Percentiles rank a stretch among this genome's conserved stretches.
Evolutionary conservation across 1,284 basidiomycete genomes (phyloP).

Genomic region (Microstroma glucosiphilum): DNA sequence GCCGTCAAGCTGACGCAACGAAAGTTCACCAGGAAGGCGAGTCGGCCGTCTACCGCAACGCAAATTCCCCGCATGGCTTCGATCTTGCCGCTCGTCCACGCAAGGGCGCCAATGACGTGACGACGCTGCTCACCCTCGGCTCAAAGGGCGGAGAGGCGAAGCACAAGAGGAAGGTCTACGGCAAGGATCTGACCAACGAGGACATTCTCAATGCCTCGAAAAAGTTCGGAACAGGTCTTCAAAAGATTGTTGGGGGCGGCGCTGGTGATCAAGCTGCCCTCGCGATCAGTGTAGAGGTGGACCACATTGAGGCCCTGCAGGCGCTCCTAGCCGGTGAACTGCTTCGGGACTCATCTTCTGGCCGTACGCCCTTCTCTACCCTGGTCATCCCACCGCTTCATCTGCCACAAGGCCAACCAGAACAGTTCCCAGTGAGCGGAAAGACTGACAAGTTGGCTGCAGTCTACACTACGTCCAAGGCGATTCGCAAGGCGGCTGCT

Average conservation of each 20-base stretch:
- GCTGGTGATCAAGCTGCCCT: slow-evolving; percentile 9
- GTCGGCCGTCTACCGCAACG: slow-evolving; percentile 46
- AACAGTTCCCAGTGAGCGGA: slow-evolving; percentile 14
- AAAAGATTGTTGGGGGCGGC: neutral
- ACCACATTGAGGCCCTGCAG: slow-evolving; percentile 23
- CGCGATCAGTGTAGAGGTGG: slow-evolving; percentile 22
- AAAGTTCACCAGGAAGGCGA: slow-evolving; percentile 31
- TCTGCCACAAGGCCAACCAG: slow-evolving; percentile 8
- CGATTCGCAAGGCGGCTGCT: slow-evolving; percentile 18
- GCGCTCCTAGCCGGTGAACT: slow-evolving; percentile 22
- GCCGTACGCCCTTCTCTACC: slow-evolving; percentile 16
- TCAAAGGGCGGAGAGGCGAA: slow-evolving; percentile 19
- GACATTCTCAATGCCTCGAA: slow-evolving; percentile 27
- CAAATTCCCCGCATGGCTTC: slow-evolving; percentile 45
- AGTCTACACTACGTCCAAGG: slow-evolving; percentile 26
- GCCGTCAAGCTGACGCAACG: slow-evolving; percentile 44
- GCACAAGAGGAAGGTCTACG: slow-evolving; percentile 23
- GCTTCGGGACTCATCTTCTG: slow-evolving; percentile 12
- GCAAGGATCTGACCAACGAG: slow-evolving; percentile 18
- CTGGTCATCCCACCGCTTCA: slow-evolving; percentile 22
- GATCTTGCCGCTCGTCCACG: slow-evolving; percentile 39
- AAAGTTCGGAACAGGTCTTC: slow-evolving; percentile 29
- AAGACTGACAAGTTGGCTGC: slow-evolving; percentile 8
- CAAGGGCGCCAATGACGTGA: slow-evolving; percentile 27
- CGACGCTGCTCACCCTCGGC: slow-evolving; percentile 27